Evolutionary conservation across 164 flowering plant species (phyloP), one percentile per base, ranked within the genome.

Genomic region (Sedum album): DNA sequence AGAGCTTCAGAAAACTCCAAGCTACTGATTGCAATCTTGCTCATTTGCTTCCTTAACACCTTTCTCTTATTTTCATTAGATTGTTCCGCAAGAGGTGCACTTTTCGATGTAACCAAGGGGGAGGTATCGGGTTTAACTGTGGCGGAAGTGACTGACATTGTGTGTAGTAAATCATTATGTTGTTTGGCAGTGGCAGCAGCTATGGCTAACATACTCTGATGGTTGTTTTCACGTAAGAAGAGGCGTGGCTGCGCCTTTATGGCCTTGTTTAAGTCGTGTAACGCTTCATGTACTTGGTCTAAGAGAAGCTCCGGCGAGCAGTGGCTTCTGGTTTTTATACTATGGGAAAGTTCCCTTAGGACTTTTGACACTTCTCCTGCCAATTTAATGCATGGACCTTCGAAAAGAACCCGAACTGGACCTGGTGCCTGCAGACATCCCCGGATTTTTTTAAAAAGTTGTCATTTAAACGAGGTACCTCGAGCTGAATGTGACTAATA

Each of bases 1-100:
- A 94, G 93, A 0, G 97, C 97, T 69, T 94, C 97, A 0, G 97
- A 87, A 80, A 94, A 94, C 73, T 94, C 98, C 0, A 91, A 82
- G 71, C 95, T 88, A 0, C 90, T 88, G 49, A 86, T 79, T 0
- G 82, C 85, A 30, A 85, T 73, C 76, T 88, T 91, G 70, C 97
- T 94, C 72, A 86, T 44, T 44, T 44, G 48, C 17, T 44, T 44
- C 48, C 48, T 44, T 4, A 44, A 44, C 17, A 17, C 17, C 18
- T 17, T 44, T 3, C 17, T 44, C 17, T 44, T 18, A 13, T 35
- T 31, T 0, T 69, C 60, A 18, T 76, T 76, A 0, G 68, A 25
- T 26, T 74, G 70, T 10, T 81, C 76, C 8, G 67, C 6, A 5
- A 23, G 31, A 36, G 20, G 21, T 21, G n/a, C n/a, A n/a, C n/a